A percentile compares a stretch with the other conserved stretches of the same genome.
phyloP scores from a whole-genome alignment of 140 eudicot genomes.

The Oenanthe javanica region DNA sequence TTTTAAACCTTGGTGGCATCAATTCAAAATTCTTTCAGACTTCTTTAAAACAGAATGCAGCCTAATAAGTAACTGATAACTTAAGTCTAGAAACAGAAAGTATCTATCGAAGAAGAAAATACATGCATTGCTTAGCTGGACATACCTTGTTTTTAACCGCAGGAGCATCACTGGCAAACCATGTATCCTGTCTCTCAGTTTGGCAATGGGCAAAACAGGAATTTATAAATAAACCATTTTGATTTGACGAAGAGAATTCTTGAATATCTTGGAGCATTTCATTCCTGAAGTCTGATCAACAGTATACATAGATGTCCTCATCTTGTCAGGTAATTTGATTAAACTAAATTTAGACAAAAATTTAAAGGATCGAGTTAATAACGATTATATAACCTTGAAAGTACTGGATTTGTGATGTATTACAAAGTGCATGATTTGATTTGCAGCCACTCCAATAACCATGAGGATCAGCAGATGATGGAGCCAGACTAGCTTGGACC shows the following conservation, averaged over 20 bases:
- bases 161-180: conserved; percentile 19
- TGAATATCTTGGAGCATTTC: background rate
- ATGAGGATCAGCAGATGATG: conserved; percentile 4
- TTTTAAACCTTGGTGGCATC: background rate
- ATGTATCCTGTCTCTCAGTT: conserved; percentile 13
- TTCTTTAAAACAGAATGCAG: background rate
- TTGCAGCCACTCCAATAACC: conserved; percentile 11
- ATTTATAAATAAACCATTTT: conserved; percentile 11
- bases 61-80: background rate
- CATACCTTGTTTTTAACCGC: conserved; percentile 54
- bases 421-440: conserved; percentile 2
- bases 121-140: background rate
- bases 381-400: background rate
- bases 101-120: background rate
- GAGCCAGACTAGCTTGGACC: background rate
- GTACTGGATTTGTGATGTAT: conserved; percentile 1
- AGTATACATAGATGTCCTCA: background rate
- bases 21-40: background rate
- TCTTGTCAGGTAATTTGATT: background rate
- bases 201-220: conserved; percentile 19
- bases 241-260: background rate
- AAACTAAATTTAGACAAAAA: background rate
- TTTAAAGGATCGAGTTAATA: background rate
- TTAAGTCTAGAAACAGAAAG: background rate
- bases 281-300: conserved; percentile 5